Base-by-base conservation (phyloP, 192 early-diverging fungal species). In the Gigaspora rosea region DNA sequence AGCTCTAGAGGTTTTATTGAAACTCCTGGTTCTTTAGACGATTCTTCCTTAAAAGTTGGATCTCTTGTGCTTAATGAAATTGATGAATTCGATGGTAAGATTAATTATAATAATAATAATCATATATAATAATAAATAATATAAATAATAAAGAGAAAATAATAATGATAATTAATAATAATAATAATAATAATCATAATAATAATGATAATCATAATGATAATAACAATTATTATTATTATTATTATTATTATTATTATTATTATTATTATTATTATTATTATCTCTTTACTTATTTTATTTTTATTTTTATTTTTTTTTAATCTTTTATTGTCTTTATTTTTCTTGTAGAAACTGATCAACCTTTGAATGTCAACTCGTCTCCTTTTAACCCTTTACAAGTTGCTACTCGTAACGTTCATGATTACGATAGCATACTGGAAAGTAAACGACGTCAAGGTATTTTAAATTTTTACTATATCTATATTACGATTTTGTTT, bases 381-480 rank as follows among this genome's bases (percentile, higher is more conserved):
- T 3, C 36, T 8, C n/a, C 35, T 12, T 66, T 36, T 5, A 69
- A 15, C 9, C 20, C 48, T 22, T 16, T 47, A 22, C 46, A 69
- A 50, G 6, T 69, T 50, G n/a, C 67, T 27, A 18, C 33, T 69
- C 20, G 49, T 50, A 50, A 18, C 12, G 18, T 2, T 66, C 64
- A 10, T 66, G 76, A 81, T 32, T 78, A 81, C 9, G 80, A 84
- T 46, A 73, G 78, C 33, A 72, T 80, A 18, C 8, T 76, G 50
- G 82, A 84, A 15, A 81, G 76, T 57, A 84, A 84, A 47, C 74
- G 82, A 27, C 68, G 82, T 41, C 82, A 85, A 72, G 50, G 71
- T 72, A n/a, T 20, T 3, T 10, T 66, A 20, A 41, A 41, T 46
- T n/a, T 47, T 66, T 41, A 47, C n/a, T 57, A 27, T 32, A n/a